A percentile compares a stretch with the other conserved stretches of the same genome.
Evolutionary conservation across 176 grass and related monocot genomes (phyloP).

Genomic region (Oryza glaberrima): DNA sequence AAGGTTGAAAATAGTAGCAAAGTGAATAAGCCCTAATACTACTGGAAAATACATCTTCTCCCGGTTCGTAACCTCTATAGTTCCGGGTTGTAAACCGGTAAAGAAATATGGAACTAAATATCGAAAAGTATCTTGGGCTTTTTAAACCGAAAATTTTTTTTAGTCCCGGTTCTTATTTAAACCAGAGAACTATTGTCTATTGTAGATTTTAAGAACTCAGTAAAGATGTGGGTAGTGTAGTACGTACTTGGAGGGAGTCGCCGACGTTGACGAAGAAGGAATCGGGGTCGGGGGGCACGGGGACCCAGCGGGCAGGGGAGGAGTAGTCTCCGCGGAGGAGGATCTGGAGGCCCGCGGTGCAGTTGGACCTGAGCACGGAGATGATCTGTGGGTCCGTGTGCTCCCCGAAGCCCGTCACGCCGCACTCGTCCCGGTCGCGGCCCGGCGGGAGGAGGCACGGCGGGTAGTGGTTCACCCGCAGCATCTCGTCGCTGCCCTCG

Average conservation of each 20-base stretch:
- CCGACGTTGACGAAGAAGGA: slow-evolving; percentile 93
- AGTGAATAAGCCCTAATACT: too few species aligned
- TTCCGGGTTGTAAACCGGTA: too few species aligned
- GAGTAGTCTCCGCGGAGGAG: slow-evolving; percentile 49
- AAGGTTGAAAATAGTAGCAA: too few species aligned
- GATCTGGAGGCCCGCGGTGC: slow-evolving; percentile 76
- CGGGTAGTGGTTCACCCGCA: slow-evolving; percentile 89
- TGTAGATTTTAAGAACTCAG: too few species aligned
- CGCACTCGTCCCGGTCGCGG: slow-evolving; percentile 10
- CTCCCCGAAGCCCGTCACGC: slow-evolving; percentile 88
- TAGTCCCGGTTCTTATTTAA: too few species aligned
- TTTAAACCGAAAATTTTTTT: too few species aligned
- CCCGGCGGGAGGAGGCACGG: slow-evolving; percentile 38
- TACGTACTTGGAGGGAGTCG: slow-evolving; percentile 70
- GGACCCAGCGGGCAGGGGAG: slow-evolving; percentile 65
- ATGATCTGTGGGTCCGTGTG: slow-evolving; percentile 97
- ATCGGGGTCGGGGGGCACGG: slow-evolving; percentile 60
- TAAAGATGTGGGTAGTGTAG: neutral
- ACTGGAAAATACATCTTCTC: too few species aligned
- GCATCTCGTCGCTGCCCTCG: slow-evolving; percentile 55
- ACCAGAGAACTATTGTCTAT: too few species aligned
- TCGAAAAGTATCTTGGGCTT: too few species aligned
- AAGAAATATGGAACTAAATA: too few species aligned
- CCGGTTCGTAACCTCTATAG: too few species aligned
- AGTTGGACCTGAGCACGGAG: slow-evolving; percentile 79